Evolutionary conservation across 768 basidiomycete genomes (phyloP), one percentile per base, ranked within the genome.

Genomic region (Podaxis sp.): DNA sequence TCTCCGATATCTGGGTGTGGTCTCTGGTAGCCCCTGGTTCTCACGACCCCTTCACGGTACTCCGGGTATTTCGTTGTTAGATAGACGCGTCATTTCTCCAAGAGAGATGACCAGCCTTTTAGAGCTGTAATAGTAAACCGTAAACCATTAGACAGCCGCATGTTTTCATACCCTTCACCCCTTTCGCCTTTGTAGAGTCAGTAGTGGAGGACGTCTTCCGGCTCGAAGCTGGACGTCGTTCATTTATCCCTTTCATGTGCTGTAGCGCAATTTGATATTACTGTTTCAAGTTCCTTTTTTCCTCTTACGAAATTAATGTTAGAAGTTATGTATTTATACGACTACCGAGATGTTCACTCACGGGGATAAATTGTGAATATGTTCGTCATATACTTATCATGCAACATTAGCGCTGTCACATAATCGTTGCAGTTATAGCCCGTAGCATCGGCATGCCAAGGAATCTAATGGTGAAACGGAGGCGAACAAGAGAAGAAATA

Each of bases 71-170:
- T 48, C 6, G 12, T 48, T 56, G 7, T 13, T 30, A 20, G n/a
- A 24, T 62, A 56, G 54, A 62, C 10, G 33, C 22, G 44, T 44
- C 44, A 50, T 62, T 40, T 48, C 36, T 50, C 61, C 38, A 54
- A 2, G 48, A 62, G 53, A 28, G 38, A 40, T 56, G 61, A 26
- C 28, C 2, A 17, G 54, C 52, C 54, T 33, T 20, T 41, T 53
- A 28, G 52, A 44, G 60, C 53, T 62, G 60, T 62, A 62, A 10
- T 36, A 10, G 36, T 54, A 49, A 48, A 48, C 40, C n/a, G 36
- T 54, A 49, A 48, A 48, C 40, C 24, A 48, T 56, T 62, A 56
- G 46, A 56, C 20, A n/a, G 30, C 33, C 48, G 30, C 53, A 11
- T 55, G 54, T 56, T 38, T 37, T 49, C 41, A 55, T 44, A 61